phyloP scores from a whole-genome alignment of 768 basidiomycete species.

The Omphalotus guepiniiformis region DNA sequence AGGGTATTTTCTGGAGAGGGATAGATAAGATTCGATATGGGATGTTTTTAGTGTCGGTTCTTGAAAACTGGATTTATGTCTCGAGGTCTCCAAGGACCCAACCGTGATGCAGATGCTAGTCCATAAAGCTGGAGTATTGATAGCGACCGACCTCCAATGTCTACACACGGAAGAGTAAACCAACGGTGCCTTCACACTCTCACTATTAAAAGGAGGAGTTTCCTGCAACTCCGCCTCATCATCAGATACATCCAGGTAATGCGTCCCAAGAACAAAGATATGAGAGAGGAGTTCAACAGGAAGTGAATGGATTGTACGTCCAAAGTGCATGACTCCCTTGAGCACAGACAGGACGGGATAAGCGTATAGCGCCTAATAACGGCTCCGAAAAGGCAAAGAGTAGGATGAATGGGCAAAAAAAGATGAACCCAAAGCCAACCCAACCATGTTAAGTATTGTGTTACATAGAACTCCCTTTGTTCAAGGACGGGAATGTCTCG shows the following conservation, averaged over 20 bases:
- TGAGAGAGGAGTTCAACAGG: constrained; percentile 56
- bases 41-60: constrained; percentile 25
- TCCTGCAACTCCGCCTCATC: constrained; percentile 19
- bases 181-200: constrained; percentile 41
- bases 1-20: constrained; percentile 43
- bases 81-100: constrained; percentile 23
- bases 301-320: constrained; percentile 40
- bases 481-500: constrained; percentile 4
- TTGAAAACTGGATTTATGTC: constrained; percentile 2
- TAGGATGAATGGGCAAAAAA: neutral
- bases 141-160: constrained; percentile 50
- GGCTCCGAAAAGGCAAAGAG: neutral
- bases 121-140: constrained; percentile 49
- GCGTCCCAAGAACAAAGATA: constrained; percentile 48
- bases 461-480: neutral
- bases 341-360: neutral
- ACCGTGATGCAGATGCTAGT: constrained; percentile 47
- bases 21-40: constrained; percentile 38
- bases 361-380: constrained; percentile 9
- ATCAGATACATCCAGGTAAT: constrained; percentile 21
- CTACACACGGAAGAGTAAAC: constrained; percentile 43
- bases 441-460: constrained; percentile 7
- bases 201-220: constrained; percentile 30
- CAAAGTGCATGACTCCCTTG: too few relatives aligned
- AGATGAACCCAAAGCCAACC: neutral